These are phyloP conservation scores for Quercus gilva DNA, from an alignment of 306 rosid species.

Conservation along the genomic window DNA sequence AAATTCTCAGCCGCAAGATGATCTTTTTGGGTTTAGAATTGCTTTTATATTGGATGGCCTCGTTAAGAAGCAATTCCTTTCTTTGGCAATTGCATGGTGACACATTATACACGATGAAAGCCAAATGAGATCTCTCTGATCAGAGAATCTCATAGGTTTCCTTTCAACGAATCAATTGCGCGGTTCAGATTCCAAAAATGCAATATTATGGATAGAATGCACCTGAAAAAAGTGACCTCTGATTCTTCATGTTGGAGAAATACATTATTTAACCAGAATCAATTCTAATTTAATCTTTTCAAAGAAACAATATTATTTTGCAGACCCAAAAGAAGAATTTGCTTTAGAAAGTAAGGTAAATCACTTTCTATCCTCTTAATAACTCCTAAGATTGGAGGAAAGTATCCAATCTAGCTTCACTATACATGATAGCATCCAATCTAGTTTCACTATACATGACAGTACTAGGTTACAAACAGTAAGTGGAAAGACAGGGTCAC, in stretches of 20 bases:
- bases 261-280: background rate
- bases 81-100: slow-evolving; percentile 38
- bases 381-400: background rate
- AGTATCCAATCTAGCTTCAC: background rate
- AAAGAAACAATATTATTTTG: background rate
- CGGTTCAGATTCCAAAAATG: slow-evolving; percentile 17
- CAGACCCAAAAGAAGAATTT: background rate
- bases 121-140: slow-evolving; percentile 4
- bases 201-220: slow-evolving; percentile 28
- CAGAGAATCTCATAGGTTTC: slow-evolving; percentile 22
- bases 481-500: background rate
- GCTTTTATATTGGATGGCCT: slow-evolving; percentile 56
- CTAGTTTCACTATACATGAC: background rate
- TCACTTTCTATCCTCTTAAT: background rate
- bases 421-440: background rate
- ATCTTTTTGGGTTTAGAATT: slow-evolving; percentile 67
- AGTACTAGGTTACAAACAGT: background rate
- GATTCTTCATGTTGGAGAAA: slow-evolving; percentile 7
- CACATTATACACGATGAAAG: slow-evolving; percentile 34
- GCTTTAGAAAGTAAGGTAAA: background rate
- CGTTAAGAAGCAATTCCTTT: slow-evolving; percentile 72
- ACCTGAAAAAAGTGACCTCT: slow-evolving; percentile 19
- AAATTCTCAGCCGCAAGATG: slow-evolving; percentile 42
- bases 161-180: background rate
- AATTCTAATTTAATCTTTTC: background rate